phyloP scores from a whole-genome alignment of 2,329 filamentous ascomycete genomes.

The Alternaria burnsii region DNA sequence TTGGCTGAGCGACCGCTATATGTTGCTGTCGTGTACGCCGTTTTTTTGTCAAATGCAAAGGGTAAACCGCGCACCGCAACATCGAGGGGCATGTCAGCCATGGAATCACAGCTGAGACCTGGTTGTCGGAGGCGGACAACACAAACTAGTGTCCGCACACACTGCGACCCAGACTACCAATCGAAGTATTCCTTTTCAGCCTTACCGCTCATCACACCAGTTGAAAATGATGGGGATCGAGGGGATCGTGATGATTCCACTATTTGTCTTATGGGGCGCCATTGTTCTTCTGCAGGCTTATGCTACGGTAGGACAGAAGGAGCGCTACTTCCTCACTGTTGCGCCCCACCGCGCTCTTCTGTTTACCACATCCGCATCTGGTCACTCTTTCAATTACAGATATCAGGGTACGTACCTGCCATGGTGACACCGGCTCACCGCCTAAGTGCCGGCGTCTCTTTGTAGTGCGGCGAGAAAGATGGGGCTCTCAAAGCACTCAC shows the following conservation, averaged over 20 bases:
- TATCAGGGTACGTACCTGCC: slow-evolving; percentile 28
- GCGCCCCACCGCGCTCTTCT: slow-evolving; percentile 29
- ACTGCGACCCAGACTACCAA: slow-evolving; percentile 25
- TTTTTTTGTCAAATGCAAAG: slow-evolving; percentile 48
- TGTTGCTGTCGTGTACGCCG: slow-evolving; percentile 44
- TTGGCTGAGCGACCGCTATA: slow-evolving; percentile 25
- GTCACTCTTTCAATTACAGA: slow-evolving; percentile 14
- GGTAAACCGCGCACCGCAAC: slow-evolving; percentile 30
- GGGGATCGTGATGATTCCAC: slow-evolving; percentile 8
- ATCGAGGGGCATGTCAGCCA: slow-evolving; percentile 20
- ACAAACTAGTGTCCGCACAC: slow-evolving; percentile 28
- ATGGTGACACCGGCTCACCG: slow-evolving; percentile 35
- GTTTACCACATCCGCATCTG: slow-evolving; percentile 12
- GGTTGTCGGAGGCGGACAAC: slow-evolving; percentile 28
- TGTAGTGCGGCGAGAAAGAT: slow-evolving; percentile 8
- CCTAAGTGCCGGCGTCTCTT: slow-evolving; percentile 26
- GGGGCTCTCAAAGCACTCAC: slow-evolving; percentile 4
- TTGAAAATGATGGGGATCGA: slow-evolving; percentile 13
- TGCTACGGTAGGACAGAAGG: slow-evolving; percentile 31
- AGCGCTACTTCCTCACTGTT: slow-evolving; percentile 20
- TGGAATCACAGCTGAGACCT: slow-evolving; percentile 24
- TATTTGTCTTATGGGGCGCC: slow-evolving; percentile 20
- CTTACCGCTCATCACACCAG: slow-evolving; percentile 27
- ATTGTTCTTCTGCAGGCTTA: slow-evolving; percentile 22
- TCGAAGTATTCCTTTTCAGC: slow-evolving; percentile 37